These are phyloP conservation scores for Wickerhamomyces sp. DNA, from an alignment of 1,139 yeast genomes.

Conservation along the genomic window DNA sequence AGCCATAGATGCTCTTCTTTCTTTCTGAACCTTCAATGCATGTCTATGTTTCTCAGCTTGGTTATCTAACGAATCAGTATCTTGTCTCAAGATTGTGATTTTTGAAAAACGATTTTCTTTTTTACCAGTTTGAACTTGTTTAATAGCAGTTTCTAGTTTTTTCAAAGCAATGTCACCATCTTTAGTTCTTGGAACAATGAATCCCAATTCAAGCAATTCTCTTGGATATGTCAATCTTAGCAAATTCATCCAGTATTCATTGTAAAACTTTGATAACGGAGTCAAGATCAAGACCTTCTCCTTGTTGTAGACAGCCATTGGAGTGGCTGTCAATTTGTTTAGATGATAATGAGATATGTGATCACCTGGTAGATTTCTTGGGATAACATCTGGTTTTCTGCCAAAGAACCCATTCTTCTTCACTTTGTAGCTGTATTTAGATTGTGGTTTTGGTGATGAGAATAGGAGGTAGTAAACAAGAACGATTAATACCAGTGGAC, in stretches of 20 bases:
- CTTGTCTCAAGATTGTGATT: slow-evolving; percentile 86
- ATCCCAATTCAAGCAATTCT: slow-evolving; percentile 79
- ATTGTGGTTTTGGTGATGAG: slow-evolving; percentile 24
- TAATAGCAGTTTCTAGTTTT: slow-evolving; percentile 67
- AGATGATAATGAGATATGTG: slow-evolving; percentile 83
- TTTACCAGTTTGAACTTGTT: slow-evolving; percentile 55
- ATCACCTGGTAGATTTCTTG: slow-evolving; percentile 63
- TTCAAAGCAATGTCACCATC: slow-evolving; percentile 79
- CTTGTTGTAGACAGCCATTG: slow-evolving; percentile 63
- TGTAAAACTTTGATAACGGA: slow-evolving; percentile 83
- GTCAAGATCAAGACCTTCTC: slow-evolving; percentile 83
- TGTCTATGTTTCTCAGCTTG: slow-evolving; percentile 80
- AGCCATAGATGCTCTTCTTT: slow-evolving; percentile 87
- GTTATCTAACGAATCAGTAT: slow-evolving; percentile 64
- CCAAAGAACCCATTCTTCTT: slow-evolving; percentile 24
- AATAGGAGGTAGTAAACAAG: slow-evolving; percentile 41
- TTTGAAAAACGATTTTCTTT: slow-evolving; percentile 64
- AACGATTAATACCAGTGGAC: slow-evolving; percentile 40
- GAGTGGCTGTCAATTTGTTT: slow-evolving; percentile 66
- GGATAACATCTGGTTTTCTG: slow-evolving; percentile 39
- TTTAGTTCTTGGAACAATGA: slow-evolving; percentile 75
- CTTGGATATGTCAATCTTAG: slow-evolving; percentile 76
- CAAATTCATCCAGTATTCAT: slow-evolving; percentile 83
- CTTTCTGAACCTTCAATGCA: slow-evolving; percentile 74
- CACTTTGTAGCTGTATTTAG: slow-evolving; percentile 23